A percentile compares a stretch with the other conserved stretches of the same genome.
These are phyloP conservation scores for Lindgomyces ingoldianus DNA, from an alignment of 495 filamentous ascomycete genomes.

Conservation along the genomic window DNA sequence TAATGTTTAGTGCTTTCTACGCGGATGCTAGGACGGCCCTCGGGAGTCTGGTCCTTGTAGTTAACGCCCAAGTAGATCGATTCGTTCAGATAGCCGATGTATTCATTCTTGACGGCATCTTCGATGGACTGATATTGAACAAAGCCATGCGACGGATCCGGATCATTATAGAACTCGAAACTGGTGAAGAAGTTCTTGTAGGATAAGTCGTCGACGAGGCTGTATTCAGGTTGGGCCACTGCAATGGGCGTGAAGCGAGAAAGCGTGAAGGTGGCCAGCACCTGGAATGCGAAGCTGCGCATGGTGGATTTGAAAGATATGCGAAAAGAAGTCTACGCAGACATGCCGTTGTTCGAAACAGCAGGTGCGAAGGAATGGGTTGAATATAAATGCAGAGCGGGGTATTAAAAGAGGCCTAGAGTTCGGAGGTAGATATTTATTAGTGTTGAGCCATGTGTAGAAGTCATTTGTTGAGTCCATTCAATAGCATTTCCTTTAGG, in stretches of 20 bases:
- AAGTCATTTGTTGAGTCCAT: too few relatives aligned
- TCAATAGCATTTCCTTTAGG: slow-evolving; percentile 1
- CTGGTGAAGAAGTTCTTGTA: slow-evolving; percentile 54
- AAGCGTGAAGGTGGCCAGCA: slow-evolving; percentile 34
- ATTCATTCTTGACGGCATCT: slow-evolving; percentile 16
- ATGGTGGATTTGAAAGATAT: not conserved
- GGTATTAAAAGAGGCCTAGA: not conserved
- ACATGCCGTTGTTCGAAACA: not conserved
- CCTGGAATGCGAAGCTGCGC: slow-evolving; percentile 1
- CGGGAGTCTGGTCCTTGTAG: slow-evolving; percentile 31
- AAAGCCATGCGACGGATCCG: slow-evolving; percentile 42
- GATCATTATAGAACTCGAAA: slow-evolving; percentile 51
- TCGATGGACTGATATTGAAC: slow-evolving; percentile 37
- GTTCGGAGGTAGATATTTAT: too few relatives aligned
- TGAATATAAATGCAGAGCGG: not conserved
- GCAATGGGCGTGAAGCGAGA: slow-evolving; percentile 22
- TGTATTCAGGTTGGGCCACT: slow-evolving; percentile 39
- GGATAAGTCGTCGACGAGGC: slow-evolving; percentile 51
- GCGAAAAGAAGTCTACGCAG: too few relatives aligned
- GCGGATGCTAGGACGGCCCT: slow-evolving; percentile 37
- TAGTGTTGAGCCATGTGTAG: too few relatives aligned
- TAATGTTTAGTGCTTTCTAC: slow-evolving; percentile 34
- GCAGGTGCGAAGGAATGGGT: not conserved
- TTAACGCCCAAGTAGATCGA: slow-evolving; percentile 42
- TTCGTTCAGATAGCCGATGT: slow-evolving; percentile 30